These are phyloP conservation scores for Magnusiomyces tetraspermus DNA, from an alignment of 1,139 yeast species.

Conservation along the genomic window DNA sequence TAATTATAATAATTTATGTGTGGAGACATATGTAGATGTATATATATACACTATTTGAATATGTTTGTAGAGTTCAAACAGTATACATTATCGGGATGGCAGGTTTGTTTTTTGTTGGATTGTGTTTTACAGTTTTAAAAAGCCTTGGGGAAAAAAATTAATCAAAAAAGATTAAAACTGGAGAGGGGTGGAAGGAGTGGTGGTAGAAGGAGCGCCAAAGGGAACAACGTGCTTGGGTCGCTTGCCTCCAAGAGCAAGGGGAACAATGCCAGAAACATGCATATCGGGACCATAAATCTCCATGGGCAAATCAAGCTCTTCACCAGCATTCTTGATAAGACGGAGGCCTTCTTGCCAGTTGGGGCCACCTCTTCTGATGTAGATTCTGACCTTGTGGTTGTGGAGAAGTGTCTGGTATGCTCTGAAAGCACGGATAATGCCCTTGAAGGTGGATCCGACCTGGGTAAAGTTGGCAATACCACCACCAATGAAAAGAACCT, in stretches of 20 bases:
- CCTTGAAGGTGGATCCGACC: slow-evolving; percentile 42
- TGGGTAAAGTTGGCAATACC: slow-evolving; percentile 43
- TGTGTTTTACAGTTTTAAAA: too few relatives aligned
- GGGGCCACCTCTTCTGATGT: slow-evolving; percentile 41
- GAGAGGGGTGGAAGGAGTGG: slow-evolving; percentile 29
- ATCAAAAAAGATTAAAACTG: slow-evolving; percentile 17
- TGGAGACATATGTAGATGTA: too few relatives aligned
- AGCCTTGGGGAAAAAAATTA: background rate
- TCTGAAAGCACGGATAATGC: slow-evolving; percentile 40
- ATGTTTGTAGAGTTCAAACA: too few relatives aligned
- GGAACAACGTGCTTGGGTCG: slow-evolving; percentile 34
- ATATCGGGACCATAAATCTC: slow-evolving; percentile 43
- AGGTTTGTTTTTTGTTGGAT: too few relatives aligned
- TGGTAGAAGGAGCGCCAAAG: slow-evolving; percentile 31
- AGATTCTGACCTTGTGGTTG: slow-evolving; percentile 36
- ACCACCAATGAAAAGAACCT: slow-evolving; percentile 39
- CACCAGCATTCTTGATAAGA: slow-evolving; percentile 38
- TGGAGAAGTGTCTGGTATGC: slow-evolving; percentile 34
- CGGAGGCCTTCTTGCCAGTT: slow-evolving; percentile 43
- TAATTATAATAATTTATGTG: too few relatives aligned
- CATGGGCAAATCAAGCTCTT: slow-evolving; percentile 39
- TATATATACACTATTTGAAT: too few relatives aligned
- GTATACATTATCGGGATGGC: too few relatives aligned
- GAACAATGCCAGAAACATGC: slow-evolving; percentile 42
- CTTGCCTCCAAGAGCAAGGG: slow-evolving; percentile 35